Conservation (phyloP, 169 alveolate species). For the Blepharisma undulans region DNA sequence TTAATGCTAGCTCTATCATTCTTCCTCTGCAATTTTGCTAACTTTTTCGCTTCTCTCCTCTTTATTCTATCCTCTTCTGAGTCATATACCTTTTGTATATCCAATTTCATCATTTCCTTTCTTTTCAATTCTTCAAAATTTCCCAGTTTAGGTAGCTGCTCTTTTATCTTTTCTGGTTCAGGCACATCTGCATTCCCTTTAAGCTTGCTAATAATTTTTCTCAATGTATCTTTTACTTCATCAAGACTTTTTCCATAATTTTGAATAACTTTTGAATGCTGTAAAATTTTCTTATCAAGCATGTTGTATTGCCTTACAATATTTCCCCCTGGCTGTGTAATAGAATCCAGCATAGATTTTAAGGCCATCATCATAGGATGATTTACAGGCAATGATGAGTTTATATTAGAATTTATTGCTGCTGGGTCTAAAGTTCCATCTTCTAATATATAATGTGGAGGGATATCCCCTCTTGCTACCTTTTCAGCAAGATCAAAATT, state of each 20-base stretch:
- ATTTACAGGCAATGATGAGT: conserved; percentile 12
- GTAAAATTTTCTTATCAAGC: neutral
- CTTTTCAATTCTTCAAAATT: neutral
- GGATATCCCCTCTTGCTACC: conserved; percentile 17
- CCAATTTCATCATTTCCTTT: neutral
- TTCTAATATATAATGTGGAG: neutral
- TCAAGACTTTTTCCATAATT: neutral
- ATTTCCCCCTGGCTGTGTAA: conserved; percentile 8
- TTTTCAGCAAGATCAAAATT: conserved; percentile 29
- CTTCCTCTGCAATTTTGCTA: neutral
- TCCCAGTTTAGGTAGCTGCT: neutral
- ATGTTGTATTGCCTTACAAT: neutral
- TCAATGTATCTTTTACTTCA: neutral
- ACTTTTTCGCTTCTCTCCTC: neutral
- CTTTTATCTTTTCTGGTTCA: neutral
- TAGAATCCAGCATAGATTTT: neutral
- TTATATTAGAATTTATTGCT: neutral
- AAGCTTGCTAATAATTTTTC: neutral
- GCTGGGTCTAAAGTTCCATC: conserved; percentile 39
- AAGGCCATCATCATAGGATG: conserved; percentile 19
- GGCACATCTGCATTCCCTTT: neutral
- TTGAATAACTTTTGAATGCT: neutral
- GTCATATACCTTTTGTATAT: neutral
- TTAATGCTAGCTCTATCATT: neutral
- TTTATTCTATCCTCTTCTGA: neutral